These are phyloP conservation scores for Dorcoceras hygrometricum DNA, from an alignment of 257 asterid species.

Conservation along the genomic window DNA sequence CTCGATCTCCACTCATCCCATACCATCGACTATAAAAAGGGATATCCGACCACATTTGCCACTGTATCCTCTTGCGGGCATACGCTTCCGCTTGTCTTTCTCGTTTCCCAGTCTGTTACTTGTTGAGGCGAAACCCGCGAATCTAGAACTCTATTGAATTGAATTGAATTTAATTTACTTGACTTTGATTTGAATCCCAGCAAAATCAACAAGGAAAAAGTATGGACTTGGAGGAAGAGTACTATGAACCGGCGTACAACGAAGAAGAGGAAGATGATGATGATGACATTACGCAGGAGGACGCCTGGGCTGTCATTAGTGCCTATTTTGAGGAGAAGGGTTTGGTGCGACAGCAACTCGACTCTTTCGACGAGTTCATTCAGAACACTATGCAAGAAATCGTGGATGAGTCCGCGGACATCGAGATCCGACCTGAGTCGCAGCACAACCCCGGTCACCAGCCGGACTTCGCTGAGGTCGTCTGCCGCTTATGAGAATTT, in stretches of 20 bases:
- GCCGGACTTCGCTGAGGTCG: slow-evolving; percentile 87
- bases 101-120: too few species aligned
- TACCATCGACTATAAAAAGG: too few species aligned
- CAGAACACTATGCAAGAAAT: slow-evolving; percentile 98
- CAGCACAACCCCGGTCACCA: slow-evolving; percentile 96
- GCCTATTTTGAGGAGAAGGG: slow-evolving; percentile 97
- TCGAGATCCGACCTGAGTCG: slow-evolving; percentile 94
- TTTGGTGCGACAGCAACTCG: slow-evolving; percentile 89
- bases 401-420: slow-evolving; percentile 88
- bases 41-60: too few species aligned
- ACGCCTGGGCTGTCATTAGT: slow-evolving; percentile 97
- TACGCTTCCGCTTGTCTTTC: too few species aligned
- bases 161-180: too few species aligned
- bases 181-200: not conserved
- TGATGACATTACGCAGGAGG: slow-evolving; percentile 91
- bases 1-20: too few species aligned
- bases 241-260: slow-evolving; percentile 32
- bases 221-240: slow-evolving; percentile 70
- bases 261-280: slow-evolving; percentile 44
- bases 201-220: not conserved
- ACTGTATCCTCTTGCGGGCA: too few species aligned
- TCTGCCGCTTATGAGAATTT: not conserved
- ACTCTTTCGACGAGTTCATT: slow-evolving; percentile 92
- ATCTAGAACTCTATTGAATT: not conserved
- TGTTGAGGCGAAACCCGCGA: too few species aligned